Conservation (phyloP, 805 yeast genomes). For the Starmera dryadoides region DNA sequence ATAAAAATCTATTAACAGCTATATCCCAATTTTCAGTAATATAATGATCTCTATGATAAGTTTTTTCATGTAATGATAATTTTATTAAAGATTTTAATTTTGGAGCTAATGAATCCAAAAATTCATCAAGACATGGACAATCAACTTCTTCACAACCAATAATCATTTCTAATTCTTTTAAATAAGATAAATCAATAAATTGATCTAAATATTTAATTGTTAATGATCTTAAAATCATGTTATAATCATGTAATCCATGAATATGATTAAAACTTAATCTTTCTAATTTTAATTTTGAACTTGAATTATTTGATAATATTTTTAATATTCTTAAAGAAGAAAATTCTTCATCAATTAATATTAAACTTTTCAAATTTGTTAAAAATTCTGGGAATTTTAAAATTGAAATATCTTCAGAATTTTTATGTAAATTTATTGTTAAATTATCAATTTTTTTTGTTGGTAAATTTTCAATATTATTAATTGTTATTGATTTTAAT, state of each 20-base stretch:
- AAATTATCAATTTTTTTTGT: slow-evolving; percentile 1
- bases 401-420: not conserved
- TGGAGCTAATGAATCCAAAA: slow-evolving; percentile 31
- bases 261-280: slow-evolving; percentile 34
- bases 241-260: slow-evolving; percentile 38
- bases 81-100: slow-evolving; percentile 16
- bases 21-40: slow-evolving; percentile 51
- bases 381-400: slow-evolving; percentile 3
- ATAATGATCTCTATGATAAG: slow-evolving; percentile 35
- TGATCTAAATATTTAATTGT: slow-evolving; percentile 22
- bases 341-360: slow-evolving; percentile 26
- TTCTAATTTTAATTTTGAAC: slow-evolving; percentile 16
- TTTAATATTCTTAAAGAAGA: slow-evolving; percentile 30
- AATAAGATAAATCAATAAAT: slow-evolving; percentile 20
- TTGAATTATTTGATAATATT: slow-evolving; percentile 9
- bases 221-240: slow-evolving; percentile 24
- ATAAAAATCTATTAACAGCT: slow-evolving; percentile 33
- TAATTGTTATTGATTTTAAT: slow-evolving; percentile 6
- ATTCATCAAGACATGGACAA: slow-evolving; percentile 39
- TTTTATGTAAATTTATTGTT: not conserved
- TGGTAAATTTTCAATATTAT: slow-evolving; percentile 7
- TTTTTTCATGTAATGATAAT: slow-evolving; percentile 25
- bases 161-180: slow-evolving; percentile 40
- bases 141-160: slow-evolving; percentile 45
- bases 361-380: slow-evolving; percentile 16